Conservation (phyloP, 1,139 yeast genomes). For the Magnusiomyces fungicola region DNA sequence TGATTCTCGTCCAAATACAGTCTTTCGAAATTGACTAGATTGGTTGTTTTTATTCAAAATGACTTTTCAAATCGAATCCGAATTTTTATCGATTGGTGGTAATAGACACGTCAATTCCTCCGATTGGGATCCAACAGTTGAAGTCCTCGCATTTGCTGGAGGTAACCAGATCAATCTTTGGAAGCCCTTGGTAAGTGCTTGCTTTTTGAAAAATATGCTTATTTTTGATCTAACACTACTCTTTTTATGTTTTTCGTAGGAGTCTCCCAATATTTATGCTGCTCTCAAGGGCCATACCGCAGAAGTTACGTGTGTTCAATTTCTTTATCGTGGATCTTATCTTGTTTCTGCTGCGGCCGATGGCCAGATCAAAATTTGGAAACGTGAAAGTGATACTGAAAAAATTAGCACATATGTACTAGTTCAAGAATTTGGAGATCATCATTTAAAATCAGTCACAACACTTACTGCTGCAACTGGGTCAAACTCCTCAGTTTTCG, state of each 20-base stretch:
- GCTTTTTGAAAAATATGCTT: no score
- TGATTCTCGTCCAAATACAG: no score
- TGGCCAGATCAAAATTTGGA: constrained; percentile 55
- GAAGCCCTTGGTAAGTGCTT: constrained; percentile 48
- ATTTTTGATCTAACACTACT: no score
- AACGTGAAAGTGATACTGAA: constrained; percentile 19
- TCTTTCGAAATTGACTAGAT: no score
- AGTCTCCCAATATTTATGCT: constrained; percentile 17
- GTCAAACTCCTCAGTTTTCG: constrained; percentile 14
- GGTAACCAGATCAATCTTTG: constrained; percentile 67
- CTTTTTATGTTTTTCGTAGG: constrained; percentile 11
- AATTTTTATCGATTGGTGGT: constrained; percentile 71
- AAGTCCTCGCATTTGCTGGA: constrained; percentile 69
- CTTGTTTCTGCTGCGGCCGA: constrained; percentile 66
- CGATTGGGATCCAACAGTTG: constrained; percentile 41
- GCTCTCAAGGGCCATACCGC: constrained; percentile 29
- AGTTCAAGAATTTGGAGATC: constrained; percentile 32
- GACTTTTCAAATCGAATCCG: constrained; percentile 22
- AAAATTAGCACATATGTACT: constrained; percentile 20
- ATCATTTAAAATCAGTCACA: constrained; percentile 41
- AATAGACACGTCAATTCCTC: constrained; percentile 65
- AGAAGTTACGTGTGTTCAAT: constrained; percentile 30
- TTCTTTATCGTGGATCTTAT: constrained; percentile 30
- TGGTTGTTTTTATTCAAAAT: no score
- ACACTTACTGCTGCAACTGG: constrained; percentile 35